Evolutionary conservation across 2,329 filamentous ascomycete species (phyloP).

Genomic region (Cordyceps farinosa): DNA sequence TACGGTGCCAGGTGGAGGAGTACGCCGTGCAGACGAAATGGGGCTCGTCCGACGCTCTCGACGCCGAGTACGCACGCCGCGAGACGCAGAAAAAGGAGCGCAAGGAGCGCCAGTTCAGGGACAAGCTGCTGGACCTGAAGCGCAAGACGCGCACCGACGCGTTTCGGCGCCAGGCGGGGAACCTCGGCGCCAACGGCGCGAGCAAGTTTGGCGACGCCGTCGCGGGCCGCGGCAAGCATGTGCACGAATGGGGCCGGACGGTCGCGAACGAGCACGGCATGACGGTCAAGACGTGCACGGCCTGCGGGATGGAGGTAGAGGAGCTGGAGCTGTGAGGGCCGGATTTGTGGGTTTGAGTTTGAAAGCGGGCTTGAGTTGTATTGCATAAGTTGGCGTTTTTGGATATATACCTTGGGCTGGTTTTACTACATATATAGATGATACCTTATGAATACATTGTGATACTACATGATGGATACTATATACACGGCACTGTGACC

Average conservation of each 20-base stretch:
- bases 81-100: conserved; percentile 76
- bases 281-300: conserved; percentile 74
- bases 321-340: conserved; percentile 60
- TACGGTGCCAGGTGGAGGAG: conserved; percentile 90
- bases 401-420: conserved; percentile 7
- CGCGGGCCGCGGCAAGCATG: conserved; percentile 65
- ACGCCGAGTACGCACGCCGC: conserved; percentile 81
- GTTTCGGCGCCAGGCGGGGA: conserved; percentile 67
- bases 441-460: not conserved
- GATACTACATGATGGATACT: not conserved
- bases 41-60: conserved; percentile 80
- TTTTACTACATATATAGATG: not conserved
- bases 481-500: not conserved
- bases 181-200: conserved; percentile 50
- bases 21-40: conserved; percentile 89
- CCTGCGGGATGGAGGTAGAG: conserved; percentile 76
- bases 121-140: conserved; percentile 84
- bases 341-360: not conserved
- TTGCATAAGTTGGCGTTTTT: not conserved
- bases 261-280: conserved; percentile 69
- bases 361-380: not conserved
- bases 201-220: conserved; percentile 74
- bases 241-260: conserved; percentile 79
- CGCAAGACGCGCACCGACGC: conserved; percentile 90
- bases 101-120: conserved; percentile 89